Base-by-base conservation (phyloP, 2,329 filamentous ascomycete genomes). In the Colletotrichum tropicicola region DNA sequence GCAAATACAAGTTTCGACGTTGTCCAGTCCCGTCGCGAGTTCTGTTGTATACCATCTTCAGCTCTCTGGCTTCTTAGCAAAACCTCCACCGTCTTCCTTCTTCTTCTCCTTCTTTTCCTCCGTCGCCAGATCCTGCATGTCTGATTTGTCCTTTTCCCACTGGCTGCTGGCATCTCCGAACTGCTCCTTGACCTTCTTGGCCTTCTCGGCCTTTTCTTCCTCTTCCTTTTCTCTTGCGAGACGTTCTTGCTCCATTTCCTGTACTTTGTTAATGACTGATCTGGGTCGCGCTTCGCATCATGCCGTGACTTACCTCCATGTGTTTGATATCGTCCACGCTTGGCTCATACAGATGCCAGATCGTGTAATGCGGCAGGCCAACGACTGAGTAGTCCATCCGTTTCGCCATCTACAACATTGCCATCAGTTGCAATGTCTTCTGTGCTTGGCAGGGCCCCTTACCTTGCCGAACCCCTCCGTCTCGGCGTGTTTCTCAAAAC, bases 331-430 rank as follows among this genome's bases (percentile, higher is more conserved):
- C 96, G 73, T 99, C 96, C 15, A 98, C 92, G 73, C 93, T 97
- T n/a, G 96, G 96, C 79, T 99, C 96, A 82, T 99, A 99, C 73
- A 99, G 85, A 89, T 99, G 96, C 96, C 96, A 99, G 69, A 99
- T 98, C 1, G 94, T 97, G 78, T 99, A 99, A 76, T 99, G 96
- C 6, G 96, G 96, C 48, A 99, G 85, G 30, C 96, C 96, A 63
- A 99, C 92, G 17, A 99, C 96, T 0, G 94, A 97, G 74, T 93
- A 98, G 65, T 92, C 86, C 96, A 99, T 98, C 65, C 93, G 91
- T 78, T 93, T 96, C 15, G 96, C 93, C 96, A 99, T 99, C 94
- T 97, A 67, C 44, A 39, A 6, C 19, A 44, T 17, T 23, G 13
- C 15, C 12, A 21, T 70, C 51, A 69, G 64, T 35, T 52, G 13